Percentiles rank a stretch among this genome's conserved stretches.
These are phyloP conservation scores for Aspergillus ibericus DNA, from an alignment of 2,329 filamentous ascomycete species.

Conservation along the genomic window DNA sequence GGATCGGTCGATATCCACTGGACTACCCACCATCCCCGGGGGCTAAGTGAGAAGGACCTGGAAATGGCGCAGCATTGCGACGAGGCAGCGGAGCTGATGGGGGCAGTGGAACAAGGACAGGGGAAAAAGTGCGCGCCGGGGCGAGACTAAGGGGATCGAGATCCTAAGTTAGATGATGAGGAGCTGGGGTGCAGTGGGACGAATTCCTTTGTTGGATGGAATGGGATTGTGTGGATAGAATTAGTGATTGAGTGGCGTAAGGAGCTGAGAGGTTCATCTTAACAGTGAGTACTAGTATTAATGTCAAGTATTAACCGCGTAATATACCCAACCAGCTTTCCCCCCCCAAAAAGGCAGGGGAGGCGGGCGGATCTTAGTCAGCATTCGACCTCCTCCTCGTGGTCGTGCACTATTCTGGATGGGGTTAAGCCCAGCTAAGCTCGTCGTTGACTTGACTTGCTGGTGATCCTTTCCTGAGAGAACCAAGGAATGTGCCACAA, in stretches of 20 bases:
- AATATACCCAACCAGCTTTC: neutral
- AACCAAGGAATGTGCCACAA: neutral
- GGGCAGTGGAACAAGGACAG: slow-evolving; percentile 32
- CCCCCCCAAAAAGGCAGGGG: neutral
- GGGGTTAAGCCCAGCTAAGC: no score
- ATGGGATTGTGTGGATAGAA: neutral
- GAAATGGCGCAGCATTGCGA: slow-evolving; percentile 41
- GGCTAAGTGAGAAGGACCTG: slow-evolving; percentile 39
- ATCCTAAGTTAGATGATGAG: neutral
- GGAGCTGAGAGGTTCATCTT: neutral
- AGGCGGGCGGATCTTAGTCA: neutral
- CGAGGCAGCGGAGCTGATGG: slow-evolving; percentile 35
- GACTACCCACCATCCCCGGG: slow-evolving; percentile 43
- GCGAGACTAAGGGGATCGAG: neutral
- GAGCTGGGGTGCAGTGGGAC: neutral
- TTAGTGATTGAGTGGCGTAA: neutral
- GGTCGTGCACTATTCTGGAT: neutral
- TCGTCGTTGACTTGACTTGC: no score
- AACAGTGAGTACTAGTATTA: neutral
- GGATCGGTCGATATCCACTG: slow-evolving; percentile 42
- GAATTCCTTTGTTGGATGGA: neutral
- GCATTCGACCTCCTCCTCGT: neutral
- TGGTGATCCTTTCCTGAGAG: no score
- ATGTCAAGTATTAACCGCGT: neutral
- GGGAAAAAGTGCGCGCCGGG: slow-evolving; percentile 31